These are phyloP conservation scores for Podospora didyma DNA, from an alignment of 495 filamentous ascomycete species.

Conservation along the genomic window DNA sequence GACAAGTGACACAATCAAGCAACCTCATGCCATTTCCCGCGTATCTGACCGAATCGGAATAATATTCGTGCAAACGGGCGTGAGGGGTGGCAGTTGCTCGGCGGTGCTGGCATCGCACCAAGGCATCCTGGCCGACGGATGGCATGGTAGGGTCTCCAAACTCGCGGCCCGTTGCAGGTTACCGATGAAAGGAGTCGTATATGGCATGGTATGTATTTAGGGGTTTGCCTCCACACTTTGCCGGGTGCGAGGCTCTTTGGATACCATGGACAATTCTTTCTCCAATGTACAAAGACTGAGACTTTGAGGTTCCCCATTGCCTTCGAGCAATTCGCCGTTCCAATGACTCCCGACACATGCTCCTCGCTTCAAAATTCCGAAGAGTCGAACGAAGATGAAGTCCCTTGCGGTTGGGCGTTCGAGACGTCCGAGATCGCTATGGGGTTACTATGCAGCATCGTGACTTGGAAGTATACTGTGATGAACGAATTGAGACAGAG, in stretches of 20 bases:
- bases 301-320: neutral
- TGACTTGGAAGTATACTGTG: conserved; percentile 23
- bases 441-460: conserved; percentile 16
- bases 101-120: neutral
- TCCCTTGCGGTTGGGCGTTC: neutral
- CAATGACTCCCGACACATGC: conserved; percentile 16
- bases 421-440: conserved; percentile 20
- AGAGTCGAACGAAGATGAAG: neutral
- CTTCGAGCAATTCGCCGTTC: neutral
- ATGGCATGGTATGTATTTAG: conserved; percentile 1
- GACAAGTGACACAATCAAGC: conserved; percentile 1
- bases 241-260: neutral
- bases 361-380: conserved; percentile 1
- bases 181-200: neutral
- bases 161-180: neutral
- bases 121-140: conserved; percentile 2
- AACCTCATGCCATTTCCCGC: neutral
- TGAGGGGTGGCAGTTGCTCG: conserved; percentile 4
- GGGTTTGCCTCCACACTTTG: neutral
- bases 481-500: conserved; percentile 9
- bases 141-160: neutral
- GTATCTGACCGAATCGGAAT: conserved; percentile 1
- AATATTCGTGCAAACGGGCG: conserved; percentile 1
- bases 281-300: neutral
- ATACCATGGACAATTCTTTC: neutral